Base-by-base conservation (phyloP, 176 grass and related monocot species). In the Aegilops tauschii region DNA sequence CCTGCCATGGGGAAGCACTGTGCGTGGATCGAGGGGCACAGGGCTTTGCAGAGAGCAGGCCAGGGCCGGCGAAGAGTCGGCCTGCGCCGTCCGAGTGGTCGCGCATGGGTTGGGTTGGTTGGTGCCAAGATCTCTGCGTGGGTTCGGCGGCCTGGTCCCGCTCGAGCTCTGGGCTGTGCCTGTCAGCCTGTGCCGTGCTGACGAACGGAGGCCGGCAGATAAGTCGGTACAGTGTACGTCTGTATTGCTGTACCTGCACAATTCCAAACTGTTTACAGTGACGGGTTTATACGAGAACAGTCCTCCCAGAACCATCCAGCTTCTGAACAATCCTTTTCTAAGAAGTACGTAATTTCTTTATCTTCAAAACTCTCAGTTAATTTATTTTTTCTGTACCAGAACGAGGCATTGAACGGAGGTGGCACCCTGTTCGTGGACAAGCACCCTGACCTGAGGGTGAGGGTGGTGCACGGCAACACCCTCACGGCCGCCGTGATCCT, bases 391-490 rank as follows among this genome's bases (percentile, higher is more conserved):
- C 4, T 11, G 11, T 52, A 9, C 25, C 76, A 98, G 97, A 98
- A 98, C 45, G 97, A 98, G 86, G 89, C 90, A 1, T 70, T 98
- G 5, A 98, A 98, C 5, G 97, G 94, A 10, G 97, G 97, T 12
- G 97, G 97, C 35, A 96, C 87, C 3, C 85, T 99, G 76, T 99
- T 99, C 27, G 90, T 96, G 65, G 73, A 16, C 78, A 99, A 91
- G 85, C 92, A 96, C 76, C 94, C 90, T 16, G 82, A 96, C 65
- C 88, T 99, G 61, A 87, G 80, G 3, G 90, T 99, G 40, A 81
- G 97, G 80, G 90, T 99, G 50, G 97, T 94, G 34, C 97, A 99
- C 84, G 97, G 97, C 67, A 98, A 98, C 90, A 98, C 97, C 54
- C 88, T 98, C 44, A 98, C 97, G 40, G 97, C 97, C 6, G 97